phyloP scores from a whole-genome alignment of 768 basidiomycete genomes.

The Amanita rubescens region DNA sequence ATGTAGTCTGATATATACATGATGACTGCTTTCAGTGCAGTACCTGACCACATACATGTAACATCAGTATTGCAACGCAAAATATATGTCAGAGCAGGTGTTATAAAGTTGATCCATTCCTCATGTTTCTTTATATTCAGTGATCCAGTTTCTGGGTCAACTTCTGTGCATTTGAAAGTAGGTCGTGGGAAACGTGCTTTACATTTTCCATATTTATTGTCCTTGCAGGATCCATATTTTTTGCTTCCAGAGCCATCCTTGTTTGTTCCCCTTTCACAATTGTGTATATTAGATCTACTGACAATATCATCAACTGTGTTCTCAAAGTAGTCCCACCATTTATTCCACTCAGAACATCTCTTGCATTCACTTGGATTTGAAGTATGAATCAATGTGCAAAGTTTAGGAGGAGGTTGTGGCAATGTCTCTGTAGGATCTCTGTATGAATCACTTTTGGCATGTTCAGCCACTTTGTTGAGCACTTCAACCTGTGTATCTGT shows the following conservation, averaged over 20 bases:
- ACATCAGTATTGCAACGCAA: conserved; percentile 30
- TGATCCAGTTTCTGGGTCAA: conserved; percentile 16
- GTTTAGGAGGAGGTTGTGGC: too few species aligned
- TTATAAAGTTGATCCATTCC: conserved; percentile 19
- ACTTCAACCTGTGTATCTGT: conserved; percentile 21
- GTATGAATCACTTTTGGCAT: too few species aligned
- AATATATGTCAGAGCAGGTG: conserved; percentile 1
- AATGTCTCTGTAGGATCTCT: too few species aligned
- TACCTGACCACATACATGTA: neutral
- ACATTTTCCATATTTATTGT: conserved; percentile 22
- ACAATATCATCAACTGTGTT: conserved; percentile 21
- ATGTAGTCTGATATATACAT: conserved; percentile 31
- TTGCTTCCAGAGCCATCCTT: conserved; percentile 12
- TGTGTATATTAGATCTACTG: conserved; percentile 22
- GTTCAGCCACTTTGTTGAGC: conserved; percentile 4
- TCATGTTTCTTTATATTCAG: conserved; percentile 23
- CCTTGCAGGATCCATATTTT: neutral
- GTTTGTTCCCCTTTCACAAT: conserved; percentile 13
- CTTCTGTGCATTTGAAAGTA: conserved; percentile 11
- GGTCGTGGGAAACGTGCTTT: conserved; percentile 26
- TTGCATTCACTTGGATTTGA: too few species aligned
- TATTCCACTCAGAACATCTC: neutral
- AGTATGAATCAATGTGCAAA: too few species aligned
- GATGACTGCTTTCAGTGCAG: conserved; percentile 3
- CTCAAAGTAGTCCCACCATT: conserved; percentile 16